Base-by-base conservation (phyloP, 2,329 filamentous ascomycete genomes). In the Nemania serpens region DNA sequence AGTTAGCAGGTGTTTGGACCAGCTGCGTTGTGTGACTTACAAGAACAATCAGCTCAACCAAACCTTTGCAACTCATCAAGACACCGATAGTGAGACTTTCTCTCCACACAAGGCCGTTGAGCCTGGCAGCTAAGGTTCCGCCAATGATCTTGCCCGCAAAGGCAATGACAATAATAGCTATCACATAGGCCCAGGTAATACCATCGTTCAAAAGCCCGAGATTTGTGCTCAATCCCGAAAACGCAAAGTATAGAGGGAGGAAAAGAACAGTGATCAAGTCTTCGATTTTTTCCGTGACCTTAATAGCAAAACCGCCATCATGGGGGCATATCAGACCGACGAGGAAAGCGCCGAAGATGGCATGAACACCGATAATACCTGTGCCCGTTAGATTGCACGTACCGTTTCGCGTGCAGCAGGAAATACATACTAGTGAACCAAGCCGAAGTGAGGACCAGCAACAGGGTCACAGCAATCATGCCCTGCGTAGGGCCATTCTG, bases 1-100 rank as follows among this genome's bases (percentile, higher is more conserved):
- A 11, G 18, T 67, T 39, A 73, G 58, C 48, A 46, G 49, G 36
- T 33, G 25, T 46, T 63, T 39, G 29, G 48, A 29, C 33, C 20
- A 48, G 42, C 68, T 13, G 65, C 48, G 52, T 20, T 50, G 64
- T 60, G 51, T 20, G 29, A 73, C 87, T 77, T 81, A 93, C 91
- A 75, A 96, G 75, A n/a, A 97, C 93, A 74, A 98, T 97, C 54
- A 98, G 79, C 75, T 97, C 93, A 0, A 97, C 93, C 10, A 98
- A 81, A 70, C 94, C 94, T 75, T 98, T 98, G 76, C 94, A 98
- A 76, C 91, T 96, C 94, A 98, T 98, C 69, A 97, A 77, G 15
- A 89, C 87, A 13, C 94, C 94, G 67, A 98, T 95, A 1, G 91
- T 87, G 34, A 96, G 85, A 59, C 90, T 93, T 74, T 98, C 94